These are phyloP conservation scores for Globisporangium carolinianum DNA, from an alignment of 352 stramenopile species.

Conservation along the genomic window DNA sequence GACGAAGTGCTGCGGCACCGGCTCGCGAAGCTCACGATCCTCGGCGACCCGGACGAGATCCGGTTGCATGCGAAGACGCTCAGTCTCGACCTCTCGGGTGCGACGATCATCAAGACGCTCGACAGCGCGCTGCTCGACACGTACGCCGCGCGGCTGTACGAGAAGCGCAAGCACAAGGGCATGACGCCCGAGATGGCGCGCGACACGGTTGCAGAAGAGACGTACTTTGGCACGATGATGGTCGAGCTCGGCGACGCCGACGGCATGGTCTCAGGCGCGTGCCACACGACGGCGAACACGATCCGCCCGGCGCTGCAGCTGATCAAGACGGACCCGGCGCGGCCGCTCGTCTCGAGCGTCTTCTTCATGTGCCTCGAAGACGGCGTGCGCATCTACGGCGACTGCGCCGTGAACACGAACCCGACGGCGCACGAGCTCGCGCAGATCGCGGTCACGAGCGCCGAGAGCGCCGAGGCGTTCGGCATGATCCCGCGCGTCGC, in stretches of 20 bases:
- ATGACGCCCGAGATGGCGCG: constrained; percentile 47
- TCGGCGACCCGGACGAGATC: constrained; percentile 73
- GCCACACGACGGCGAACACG: constrained; percentile 85
- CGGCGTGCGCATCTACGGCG: constrained; percentile 76
- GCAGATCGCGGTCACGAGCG: constrained; percentile 72
- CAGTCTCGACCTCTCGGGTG: constrained; percentile 50
- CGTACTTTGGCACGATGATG: constrained; percentile 86
- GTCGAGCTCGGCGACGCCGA: constrained; percentile 72
- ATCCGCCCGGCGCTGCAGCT: constrained; percentile 83
- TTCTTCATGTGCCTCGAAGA: constrained; percentile 87
- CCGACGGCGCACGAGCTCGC: constrained; percentile 67
- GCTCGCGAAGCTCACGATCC: constrained; percentile 68
- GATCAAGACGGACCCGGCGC: constrained; percentile 73
- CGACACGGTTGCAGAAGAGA: constrained; percentile 61
- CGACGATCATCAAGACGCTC: constrained; percentile 53
- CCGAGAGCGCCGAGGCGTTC: constrained; percentile 71
- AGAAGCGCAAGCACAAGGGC: constrained; percentile 84
- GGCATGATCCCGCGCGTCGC: constrained; percentile 76
- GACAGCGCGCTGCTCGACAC: constrained; percentile 41
- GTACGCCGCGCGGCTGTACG: constrained; percentile 55
- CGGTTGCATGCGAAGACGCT: constrained; percentile 51
- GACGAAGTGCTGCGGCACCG: constrained; percentile 61
- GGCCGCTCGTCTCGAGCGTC: constrained; percentile 70
- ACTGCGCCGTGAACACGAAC: constrained; percentile 84
- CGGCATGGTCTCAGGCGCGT: constrained; percentile 81